A percentile compares a stretch with the other conserved stretches of the same genome.
Conservation (phyloP, 352 stramenopile species). For the Lagenidium sp. region DNA sequence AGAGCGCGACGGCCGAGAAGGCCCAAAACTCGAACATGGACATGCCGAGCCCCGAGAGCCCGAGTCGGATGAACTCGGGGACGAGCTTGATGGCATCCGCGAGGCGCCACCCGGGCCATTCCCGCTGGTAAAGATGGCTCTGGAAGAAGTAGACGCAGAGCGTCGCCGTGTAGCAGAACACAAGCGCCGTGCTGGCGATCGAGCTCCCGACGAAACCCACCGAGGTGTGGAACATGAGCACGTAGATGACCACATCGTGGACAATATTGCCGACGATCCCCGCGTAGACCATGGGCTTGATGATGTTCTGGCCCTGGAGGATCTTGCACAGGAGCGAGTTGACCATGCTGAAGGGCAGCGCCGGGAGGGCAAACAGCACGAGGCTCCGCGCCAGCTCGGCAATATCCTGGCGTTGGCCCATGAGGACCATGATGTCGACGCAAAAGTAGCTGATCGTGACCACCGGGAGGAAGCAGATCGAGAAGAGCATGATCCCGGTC, state of each 20-base stretch:
- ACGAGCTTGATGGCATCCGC: constrained; percentile 48
- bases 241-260: constrained; percentile 70
- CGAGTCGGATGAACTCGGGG: constrained; percentile 68
- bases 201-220: constrained; percentile 73
- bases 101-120: constrained; percentile 75
- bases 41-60: constrained; percentile 75
- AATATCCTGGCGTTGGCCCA: constrained; percentile 63
- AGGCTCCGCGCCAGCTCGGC: constrained; percentile 55
- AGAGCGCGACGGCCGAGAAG: constrained; percentile 65
- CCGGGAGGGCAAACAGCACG: constrained; percentile 58
- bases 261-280: constrained; percentile 74
- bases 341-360: constrained; percentile 74
- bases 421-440: constrained; percentile 58
- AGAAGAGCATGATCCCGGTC: constrained; percentile 67
- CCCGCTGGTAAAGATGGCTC: constrained; percentile 47
- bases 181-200: constrained; percentile 47
- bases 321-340: constrained; percentile 82
- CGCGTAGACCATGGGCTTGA: constrained; percentile 73
- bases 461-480: constrained; percentile 47
- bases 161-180: constrained; percentile 48
- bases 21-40: constrained; percentile 84
- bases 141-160: constrained; percentile 61
- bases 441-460: constrained; percentile 65
- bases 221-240: constrained; percentile 78
- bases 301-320: constrained; percentile 80